Evolutionary conservation across 192 early-diverging fungal species (phyloP).

Genomic region (Entomortierella lignicola): DNA sequence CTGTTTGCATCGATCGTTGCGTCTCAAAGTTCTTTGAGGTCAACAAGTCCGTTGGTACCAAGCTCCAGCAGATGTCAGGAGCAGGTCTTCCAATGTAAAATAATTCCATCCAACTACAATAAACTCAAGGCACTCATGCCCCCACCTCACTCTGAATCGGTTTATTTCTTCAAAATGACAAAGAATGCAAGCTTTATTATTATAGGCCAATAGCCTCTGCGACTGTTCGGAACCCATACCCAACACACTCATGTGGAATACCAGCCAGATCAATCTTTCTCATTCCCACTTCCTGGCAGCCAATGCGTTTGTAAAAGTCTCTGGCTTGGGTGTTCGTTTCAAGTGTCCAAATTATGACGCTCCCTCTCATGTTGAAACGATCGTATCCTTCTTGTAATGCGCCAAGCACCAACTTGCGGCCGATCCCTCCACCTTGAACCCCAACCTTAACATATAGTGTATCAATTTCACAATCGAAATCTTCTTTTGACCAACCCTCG

Average conservation of each 20-base stretch:
- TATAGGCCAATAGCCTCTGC: slow-evolving; percentile 19
- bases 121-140: background rate
- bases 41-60: slow-evolving; percentile 78
- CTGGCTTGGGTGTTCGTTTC: slow-evolving; percentile 24
- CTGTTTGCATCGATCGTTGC: slow-evolving; percentile 91
- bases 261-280: slow-evolving; percentile 34
- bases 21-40: slow-evolving; percentile 89
- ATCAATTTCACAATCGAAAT: slow-evolving; percentile 51
- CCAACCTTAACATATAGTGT: slow-evolving; percentile 51
- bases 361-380: slow-evolving; percentile 34
- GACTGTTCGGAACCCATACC: slow-evolving; percentile 26
- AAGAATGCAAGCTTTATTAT: background rate
- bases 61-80: slow-evolving; percentile 70
- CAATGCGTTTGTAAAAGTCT: slow-evolving; percentile 36
- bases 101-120: slow-evolving; percentile 3
- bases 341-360: slow-evolving; percentile 51
- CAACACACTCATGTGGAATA: slow-evolving; percentile 27
- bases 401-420: slow-evolving; percentile 41
- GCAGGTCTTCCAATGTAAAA: slow-evolving; percentile 49
- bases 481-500: slow-evolving; percentile 21
- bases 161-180: background rate
- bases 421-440: slow-evolving; percentile 41
- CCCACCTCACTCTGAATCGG: too few species aligned
- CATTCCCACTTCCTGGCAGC: slow-evolving; percentile 24
- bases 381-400: slow-evolving; percentile 38